Base-by-base conservation (phyloP, 2,329 filamentous ascomycete species). In the Xylaria sp. region DNA sequence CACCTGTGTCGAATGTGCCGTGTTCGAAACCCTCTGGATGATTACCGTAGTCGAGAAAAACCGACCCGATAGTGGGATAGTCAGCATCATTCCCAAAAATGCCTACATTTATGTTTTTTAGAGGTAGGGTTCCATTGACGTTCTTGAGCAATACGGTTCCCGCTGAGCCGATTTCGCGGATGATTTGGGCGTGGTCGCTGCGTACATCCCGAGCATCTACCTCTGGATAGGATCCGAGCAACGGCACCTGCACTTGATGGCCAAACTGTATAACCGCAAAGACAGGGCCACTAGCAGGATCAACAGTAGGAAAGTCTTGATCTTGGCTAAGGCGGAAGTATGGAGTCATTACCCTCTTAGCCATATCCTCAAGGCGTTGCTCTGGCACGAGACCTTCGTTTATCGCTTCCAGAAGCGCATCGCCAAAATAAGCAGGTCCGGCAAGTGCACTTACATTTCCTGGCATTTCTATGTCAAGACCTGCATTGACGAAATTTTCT, bases 131-230 rank as follows among this genome's bases (percentile, higher is more conserved):
- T 39, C 84, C 84, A 68, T 84, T 83, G 33, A 80, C 80, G 79
- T 94, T 94, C 83, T 94, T 95, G 67, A 95, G 81, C 1, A 95
- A 84, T 17, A 93, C 87, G 13, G 87, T 90, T 22, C 90, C 90
- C 64, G 77, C 79, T 15, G 79, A 76, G 17, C 77, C 83, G 71
- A 89, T 85, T 83, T 86, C 86, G 56, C 86, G 82, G 70, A 87
- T 82, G 4, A 89, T 75, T 0, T 82, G 76, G 4, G 82, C 87
- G 38, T 89, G 85, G 72, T 89, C 82, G 22, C 83, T 87, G 0
- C 85, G 84, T 59, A 82, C 81, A 44, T 82, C 80, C 7, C 80
- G 77, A 68, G 87, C 83, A 1, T 87, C 85, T 0, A 83, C 88
- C 58, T 80, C 69, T 67, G 80, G 79, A 68, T 74, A 81, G 27